Evolutionary conservation across 2,329 filamentous ascomycete species (phyloP).

Genomic region (Akanthomyces lecanii): DNA sequence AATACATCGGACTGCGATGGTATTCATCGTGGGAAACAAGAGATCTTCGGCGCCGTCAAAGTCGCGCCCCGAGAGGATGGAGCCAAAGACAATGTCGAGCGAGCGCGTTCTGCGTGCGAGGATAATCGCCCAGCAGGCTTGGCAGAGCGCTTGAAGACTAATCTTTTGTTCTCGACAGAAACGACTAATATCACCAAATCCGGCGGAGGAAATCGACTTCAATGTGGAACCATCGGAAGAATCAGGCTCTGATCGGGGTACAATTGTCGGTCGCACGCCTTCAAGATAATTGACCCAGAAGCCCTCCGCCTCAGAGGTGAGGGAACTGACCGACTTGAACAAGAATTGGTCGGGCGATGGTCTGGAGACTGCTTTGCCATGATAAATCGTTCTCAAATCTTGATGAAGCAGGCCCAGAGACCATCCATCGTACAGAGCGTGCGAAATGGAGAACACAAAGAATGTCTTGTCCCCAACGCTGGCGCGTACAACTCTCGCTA

Average conservation of each 20-base stretch:
- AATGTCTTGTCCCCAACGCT: slow-evolving; percentile 33
- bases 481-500: slow-evolving; percentile 49
- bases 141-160: slow-evolving; percentile 72
- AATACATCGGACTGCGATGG: slow-evolving; percentile 68
- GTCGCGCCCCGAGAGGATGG: slow-evolving; percentile 81
- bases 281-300: slow-evolving; percentile 73
- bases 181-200: slow-evolving; percentile 26
- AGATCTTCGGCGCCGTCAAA: slow-evolving; percentile 62
- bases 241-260: slow-evolving; percentile 19
- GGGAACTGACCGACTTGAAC: slow-evolving; percentile 20
- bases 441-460: slow-evolving; percentile 68
- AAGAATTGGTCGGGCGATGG: slow-evolving; percentile 52
- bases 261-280: slow-evolving; percentile 38
- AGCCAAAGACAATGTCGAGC: slow-evolving; percentile 76
- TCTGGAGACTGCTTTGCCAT: slow-evolving; percentile 37
- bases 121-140: slow-evolving; percentile 70
- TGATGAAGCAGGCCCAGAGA: slow-evolving; percentile 71
- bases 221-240: not conserved
- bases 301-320: slow-evolving; percentile 24
- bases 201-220: slow-evolving; percentile 20
- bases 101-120: slow-evolving; percentile 59
- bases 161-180: slow-evolving; percentile 65
- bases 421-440: slow-evolving; percentile 88
- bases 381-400: slow-evolving; percentile 65
- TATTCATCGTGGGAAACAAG: slow-evolving; percentile 91